Percentiles rank a stretch among this genome's conserved stretches.
Evolutionary conservation across 164 flowering plant species (phyloP).

Genomic region (Vitis rotundifolia): DNA sequence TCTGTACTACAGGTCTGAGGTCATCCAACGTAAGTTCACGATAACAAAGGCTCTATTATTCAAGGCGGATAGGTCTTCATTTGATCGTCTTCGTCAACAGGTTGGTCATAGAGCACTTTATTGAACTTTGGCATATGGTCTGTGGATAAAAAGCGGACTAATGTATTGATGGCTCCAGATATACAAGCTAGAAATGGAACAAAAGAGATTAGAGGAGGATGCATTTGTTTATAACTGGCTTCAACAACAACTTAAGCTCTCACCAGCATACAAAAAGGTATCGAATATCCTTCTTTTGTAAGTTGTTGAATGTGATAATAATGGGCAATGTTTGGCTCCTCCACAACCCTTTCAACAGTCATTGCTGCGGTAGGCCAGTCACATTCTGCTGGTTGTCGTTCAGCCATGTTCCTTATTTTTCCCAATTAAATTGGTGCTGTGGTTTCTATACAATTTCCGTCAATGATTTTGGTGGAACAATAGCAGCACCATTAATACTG

Average conservation of each 20-base stretch:
- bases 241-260: constrained; percentile 82
- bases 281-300: background rate
- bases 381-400: no score
- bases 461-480: no score
- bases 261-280: constrained; percentile 92
- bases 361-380: background rate
- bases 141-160: background rate
- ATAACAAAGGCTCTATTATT: constrained; percentile 63
- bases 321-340: background rate
- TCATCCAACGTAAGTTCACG: constrained; percentile 63
- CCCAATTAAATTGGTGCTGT: no score
- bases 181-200: constrained; percentile 76
- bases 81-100: constrained; percentile 81
- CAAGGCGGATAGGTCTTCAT: constrained; percentile 82
- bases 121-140: background rate
- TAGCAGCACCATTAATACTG: no score
- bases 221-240: constrained; percentile 78
- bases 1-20: constrained; percentile 56
- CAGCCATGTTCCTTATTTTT: no score
- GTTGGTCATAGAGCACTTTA: constrained; percentile 24
- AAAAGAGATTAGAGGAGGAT: constrained; percentile 84
- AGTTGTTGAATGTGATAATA: background rate
- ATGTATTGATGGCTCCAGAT: constrained; percentile 44
- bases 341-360: background rate
- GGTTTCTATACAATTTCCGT: no score